Base-by-base conservation (phyloP, 164 flowering plant species). In the Paratinospora sagittata region DNA sequence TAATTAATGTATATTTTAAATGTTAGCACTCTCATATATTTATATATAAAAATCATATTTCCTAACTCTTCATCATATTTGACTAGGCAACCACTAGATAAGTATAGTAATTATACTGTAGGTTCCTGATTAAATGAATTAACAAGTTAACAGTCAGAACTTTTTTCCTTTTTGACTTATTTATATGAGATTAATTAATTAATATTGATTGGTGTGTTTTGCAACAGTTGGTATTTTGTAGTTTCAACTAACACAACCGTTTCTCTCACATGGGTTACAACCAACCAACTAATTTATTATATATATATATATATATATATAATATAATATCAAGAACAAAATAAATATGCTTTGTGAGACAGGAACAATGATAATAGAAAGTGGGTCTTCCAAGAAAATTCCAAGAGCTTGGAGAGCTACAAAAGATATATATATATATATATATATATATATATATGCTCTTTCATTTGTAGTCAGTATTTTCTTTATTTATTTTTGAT, bases 31-130 rank as follows among this genome's bases (percentile, higher is more conserved):
- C n/a, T n/a, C n/a, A n/a, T n/a, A n/a, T n/a, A n/a, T n/a, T n/a
- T n/a, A n/a, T n/a, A n/a, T n/a, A n/a, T n/a, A 30, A 30, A 30
- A 30, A 30, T 30, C 4, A 30, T 30, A 30, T 30, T 30, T 30
- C 34, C 34, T 4, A 30, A 2, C 34, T 30, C 34, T 30, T 30
- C 34, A 30, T 30, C 34, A 30, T 30, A 30, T 30, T 26, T 66
- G 66, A 73, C 60, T 45, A 27, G 30, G 57, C 49, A 68, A 47
- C 70, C 23, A 66, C 67, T 60, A 30, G 69, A 68, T 34, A 23
- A 49, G 17, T n/a, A n/a, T n/a, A n/a, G n/a, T 55, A 30, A 30
- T 30, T 30, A 30, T 55, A 12, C 33, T 61, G 33, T 24, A 24
- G 17, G 27, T 61, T n/a, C 11, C 12, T 21, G 63, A 21, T 58